A percentile compares a stretch with the other conserved stretches of the same genome.
Conservation (phyloP, 2,329 filamentous ascomycete species). For the Trichoderma gracile region DNA sequence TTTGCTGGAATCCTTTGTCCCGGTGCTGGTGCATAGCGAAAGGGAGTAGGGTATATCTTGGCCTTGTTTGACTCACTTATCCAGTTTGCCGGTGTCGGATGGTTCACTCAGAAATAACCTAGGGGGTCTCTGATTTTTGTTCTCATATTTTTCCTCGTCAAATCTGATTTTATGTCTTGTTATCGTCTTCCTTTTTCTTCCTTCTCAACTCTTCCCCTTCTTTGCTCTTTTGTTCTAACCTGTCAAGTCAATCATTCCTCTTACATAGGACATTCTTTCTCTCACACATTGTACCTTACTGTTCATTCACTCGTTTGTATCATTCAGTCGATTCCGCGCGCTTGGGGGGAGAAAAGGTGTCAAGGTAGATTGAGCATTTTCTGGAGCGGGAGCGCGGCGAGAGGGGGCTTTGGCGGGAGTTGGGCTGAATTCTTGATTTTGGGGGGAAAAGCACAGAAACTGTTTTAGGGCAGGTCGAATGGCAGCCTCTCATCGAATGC, state of each 20-base stretch:
- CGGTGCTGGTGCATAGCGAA: constrained; percentile 48
- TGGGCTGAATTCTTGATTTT: constrained; percentile 8
- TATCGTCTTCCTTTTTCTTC: constrained; percentile 29
- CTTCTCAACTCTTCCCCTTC: constrained; percentile 23
- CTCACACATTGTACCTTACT: constrained; percentile 16
- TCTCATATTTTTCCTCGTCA: constrained; percentile 27
- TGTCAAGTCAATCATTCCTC: neutral
- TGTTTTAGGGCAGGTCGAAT: constrained; percentile 16
- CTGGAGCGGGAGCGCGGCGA: neutral
- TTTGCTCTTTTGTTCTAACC: neutral
- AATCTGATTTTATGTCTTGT: constrained; percentile 27
- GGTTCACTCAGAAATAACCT: constrained; percentile 24
- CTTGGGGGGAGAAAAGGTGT: constrained; percentile 13
- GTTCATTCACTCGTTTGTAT: constrained; percentile 14
- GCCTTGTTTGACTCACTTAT: constrained; percentile 41
- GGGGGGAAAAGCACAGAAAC: neutral
- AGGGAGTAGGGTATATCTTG: constrained; percentile 45
- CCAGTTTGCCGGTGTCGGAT: constrained; percentile 35
- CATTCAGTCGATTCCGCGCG: neutral
- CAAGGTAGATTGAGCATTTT: constrained; percentile 21
- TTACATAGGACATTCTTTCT: constrained; percentile 22
- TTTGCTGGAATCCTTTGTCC: constrained; percentile 47
- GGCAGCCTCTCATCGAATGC: neutral
- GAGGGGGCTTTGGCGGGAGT: constrained; percentile 18
- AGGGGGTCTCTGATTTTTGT: constrained; percentile 24